Evolutionary conservation across 2,329 filamentous ascomycete species (phyloP), one percentile per base, ranked within the genome.

Genomic region (Paracorniculantispora psalliotae): DNA sequence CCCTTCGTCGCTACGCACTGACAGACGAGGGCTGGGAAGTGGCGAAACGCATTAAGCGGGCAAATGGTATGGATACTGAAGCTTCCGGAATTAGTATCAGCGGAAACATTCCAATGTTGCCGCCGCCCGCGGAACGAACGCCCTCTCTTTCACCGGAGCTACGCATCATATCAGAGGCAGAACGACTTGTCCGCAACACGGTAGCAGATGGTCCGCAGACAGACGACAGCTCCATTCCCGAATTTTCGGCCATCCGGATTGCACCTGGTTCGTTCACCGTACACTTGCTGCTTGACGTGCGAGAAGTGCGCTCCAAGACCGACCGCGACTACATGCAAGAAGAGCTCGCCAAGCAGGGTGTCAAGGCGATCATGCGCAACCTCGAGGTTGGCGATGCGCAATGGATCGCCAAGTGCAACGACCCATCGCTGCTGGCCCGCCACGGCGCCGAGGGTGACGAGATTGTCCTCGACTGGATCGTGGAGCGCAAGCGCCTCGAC

Each of bases 11-110:
- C 63, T 94, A 92, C 67, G 78, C 79, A 2, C 74, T 94, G 37
- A 91, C 89, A 0, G 89, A 92, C 33, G 87, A 90, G 61, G 90
- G 90, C 3, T 90, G 88, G 86, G 87, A 91, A 52, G 84, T 90
- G 55, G 89, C 86, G 1, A 82, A 79, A 51, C 80, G 83, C 23
- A 86, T 92, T 39, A 81, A 82, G 51, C 77, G 80, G 59, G 82
- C 80, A 2, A 68, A 72, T n/a, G 66, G 73, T n/a, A 73, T 67
- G 67, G 66, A 67, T 35, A 59, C 64, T 28, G 70, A 69, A 26
- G 69, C 65, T 44, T 58, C 61, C 2, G 61, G 57, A 28, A 49
- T 17, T 21, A n/a, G 21, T 15, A 21, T 35, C 33, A 35, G 37
- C 17, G 25, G 28, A 7, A 55, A 30, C 43, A 49, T 52, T 55